Evolutionary conservation across 1,139 yeast genomes (phyloP).

Genomic region (Sugiyamaella novakii): DNA sequence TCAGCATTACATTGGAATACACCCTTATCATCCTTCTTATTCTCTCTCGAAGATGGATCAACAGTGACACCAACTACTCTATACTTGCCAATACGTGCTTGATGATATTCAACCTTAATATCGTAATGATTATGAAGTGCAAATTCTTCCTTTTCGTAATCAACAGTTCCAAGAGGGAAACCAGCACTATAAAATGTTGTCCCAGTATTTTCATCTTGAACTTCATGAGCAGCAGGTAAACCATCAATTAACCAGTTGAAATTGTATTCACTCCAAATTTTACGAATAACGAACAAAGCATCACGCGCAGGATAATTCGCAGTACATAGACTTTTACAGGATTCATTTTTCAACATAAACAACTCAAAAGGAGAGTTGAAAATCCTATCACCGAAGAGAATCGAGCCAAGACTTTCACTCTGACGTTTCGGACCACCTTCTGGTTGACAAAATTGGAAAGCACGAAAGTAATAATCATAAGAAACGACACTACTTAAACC

Average conservation of each 20-base stretch:
- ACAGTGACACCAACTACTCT: constrained; percentile 93
- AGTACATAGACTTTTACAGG: constrained; percentile 68
- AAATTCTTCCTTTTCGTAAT: constrained; percentile 51
- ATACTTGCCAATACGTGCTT: constrained; percentile 63
- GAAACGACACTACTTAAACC: constrained; percentile 35
- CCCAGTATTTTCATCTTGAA: constrained; percentile 35
- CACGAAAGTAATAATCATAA: constrained; percentile 77
- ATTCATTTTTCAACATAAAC: constrained; percentile 69
- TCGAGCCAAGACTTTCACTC: constrained; percentile 88
- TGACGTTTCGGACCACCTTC: constrained; percentile 64
- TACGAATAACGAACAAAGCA: constrained; percentile 70
- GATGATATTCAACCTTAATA: constrained; percentile 78
- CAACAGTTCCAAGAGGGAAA: constrained; percentile 64
- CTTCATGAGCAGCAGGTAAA: constrained; percentile 82
- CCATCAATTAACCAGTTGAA: constrained; percentile 96
- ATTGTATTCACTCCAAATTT: constrained; percentile 78
- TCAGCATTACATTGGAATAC: constrained; percentile 42
- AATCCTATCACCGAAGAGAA: constrained; percentile 92
- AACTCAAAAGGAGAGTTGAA: constrained; percentile 88
- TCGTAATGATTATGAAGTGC: constrained; percentile 76
- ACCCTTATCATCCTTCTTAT: constrained; percentile 45
- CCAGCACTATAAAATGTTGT: constrained; percentile 69
- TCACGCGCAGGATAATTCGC: constrained; percentile 62
- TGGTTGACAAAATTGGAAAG: constrained; percentile 84
- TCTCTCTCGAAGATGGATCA: constrained; percentile 63